Percentiles rank a stretch among this genome's conserved stretches.
Evolutionary conservation across 2,329 filamentous ascomycete genomes (phyloP).

Genomic region (Aspergillus chevalieri): DNA sequence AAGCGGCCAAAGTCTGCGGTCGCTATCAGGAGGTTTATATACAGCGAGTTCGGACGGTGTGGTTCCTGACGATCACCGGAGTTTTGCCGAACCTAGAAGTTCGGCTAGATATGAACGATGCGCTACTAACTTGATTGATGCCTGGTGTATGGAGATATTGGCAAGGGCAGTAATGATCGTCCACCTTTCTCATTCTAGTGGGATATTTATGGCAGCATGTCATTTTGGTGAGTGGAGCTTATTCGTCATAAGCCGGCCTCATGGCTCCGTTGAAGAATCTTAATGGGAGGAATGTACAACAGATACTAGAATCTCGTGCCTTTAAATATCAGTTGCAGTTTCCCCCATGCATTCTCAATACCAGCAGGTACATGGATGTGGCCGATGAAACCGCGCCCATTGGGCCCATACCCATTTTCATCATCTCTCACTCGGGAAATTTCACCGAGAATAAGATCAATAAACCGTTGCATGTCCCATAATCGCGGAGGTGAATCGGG

Average conservation of each 20-base stretch:
- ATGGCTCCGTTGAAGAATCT: too few species aligned
- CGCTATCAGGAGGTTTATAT: neutral
- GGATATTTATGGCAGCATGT: too few species aligned
- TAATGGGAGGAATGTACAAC: too few species aligned
- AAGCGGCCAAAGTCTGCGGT: neutral
- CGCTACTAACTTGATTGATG: too few species aligned
- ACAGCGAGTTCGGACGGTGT: neutral
- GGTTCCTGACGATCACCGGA: neutral
- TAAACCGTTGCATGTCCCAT: conserved; percentile 37
- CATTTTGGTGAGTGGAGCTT: too few species aligned
- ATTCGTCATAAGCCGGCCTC: too few species aligned
- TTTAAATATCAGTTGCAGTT: conserved; percentile 1
- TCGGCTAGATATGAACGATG: neutral
- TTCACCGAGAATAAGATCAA: conserved; percentile 40
- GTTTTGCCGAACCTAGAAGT: neutral
- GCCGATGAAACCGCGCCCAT: conserved; percentile 38
- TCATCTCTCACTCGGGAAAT: conserved; percentile 41
- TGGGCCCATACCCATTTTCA: conserved; percentile 39
- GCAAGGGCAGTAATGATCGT: too few species aligned
- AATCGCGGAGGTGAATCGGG: conserved; percentile 12
- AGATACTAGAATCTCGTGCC: too few species aligned
- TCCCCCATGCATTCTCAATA: conserved; percentile 31
- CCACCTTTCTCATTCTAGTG: too few species aligned
- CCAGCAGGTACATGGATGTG: conserved; percentile 38
- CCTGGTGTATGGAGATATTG: too few species aligned